Percentiles rank a stretch among this genome's conserved stretches.
These are phyloP conservation scores for Daldinia sp. DNA, from an alignment of 2,329 filamentous ascomycete genomes.

Conservation along the genomic window DNA sequence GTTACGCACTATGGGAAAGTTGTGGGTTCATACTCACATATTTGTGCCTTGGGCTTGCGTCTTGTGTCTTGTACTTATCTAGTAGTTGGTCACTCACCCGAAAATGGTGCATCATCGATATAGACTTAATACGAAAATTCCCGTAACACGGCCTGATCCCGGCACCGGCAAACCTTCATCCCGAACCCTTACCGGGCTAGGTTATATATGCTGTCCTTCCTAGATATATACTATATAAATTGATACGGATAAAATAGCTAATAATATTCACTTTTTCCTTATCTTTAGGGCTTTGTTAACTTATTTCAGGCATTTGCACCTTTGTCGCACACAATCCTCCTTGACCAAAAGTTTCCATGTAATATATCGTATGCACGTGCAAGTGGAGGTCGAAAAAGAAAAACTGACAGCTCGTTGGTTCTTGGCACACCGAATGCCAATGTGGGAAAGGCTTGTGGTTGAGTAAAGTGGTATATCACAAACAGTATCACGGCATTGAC, in stretches of 20 bases:
- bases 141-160: constrained; percentile 42
- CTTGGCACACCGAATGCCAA: background rate
- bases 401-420: background rate
- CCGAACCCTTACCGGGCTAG: background rate
- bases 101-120: constrained; percentile 13
- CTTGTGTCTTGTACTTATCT: background rate
- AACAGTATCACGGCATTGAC: background rate
- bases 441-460: background rate
- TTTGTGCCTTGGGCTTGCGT: background rate
- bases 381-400: background rate
- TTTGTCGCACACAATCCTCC: background rate
- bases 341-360: background rate
- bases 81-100: constrained; percentile 1
- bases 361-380: background rate
- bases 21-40: constrained; percentile 8
- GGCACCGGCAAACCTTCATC: constrained; percentile 28
- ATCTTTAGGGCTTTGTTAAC: background rate
- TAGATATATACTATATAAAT: background rate
- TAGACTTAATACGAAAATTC: constrained; percentile 35
- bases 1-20: constrained; percentile 13
- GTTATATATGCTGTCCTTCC: background rate
- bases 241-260: background rate
- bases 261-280: background rate
- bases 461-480: background rate
- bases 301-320: background rate